Conservation (phyloP, 164 flowering plant species). For the Aristolochia fimbriata region DNA sequence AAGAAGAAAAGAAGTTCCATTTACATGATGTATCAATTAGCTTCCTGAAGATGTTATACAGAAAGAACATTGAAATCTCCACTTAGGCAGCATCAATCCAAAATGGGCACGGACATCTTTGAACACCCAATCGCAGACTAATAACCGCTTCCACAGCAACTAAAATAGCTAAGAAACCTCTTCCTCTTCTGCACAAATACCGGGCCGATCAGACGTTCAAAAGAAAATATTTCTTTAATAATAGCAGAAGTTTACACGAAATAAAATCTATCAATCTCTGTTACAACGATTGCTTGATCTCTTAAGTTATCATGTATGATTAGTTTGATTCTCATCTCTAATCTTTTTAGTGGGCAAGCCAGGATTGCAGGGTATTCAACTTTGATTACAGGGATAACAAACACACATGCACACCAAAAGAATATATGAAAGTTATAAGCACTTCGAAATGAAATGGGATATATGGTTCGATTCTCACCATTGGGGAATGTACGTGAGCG, state of each 20-base stretch:
- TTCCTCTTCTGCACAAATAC: constrained; percentile 3
- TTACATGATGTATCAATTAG: not conserved
- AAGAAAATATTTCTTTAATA: not conserved
- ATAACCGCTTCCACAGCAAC: constrained; percentile 3
- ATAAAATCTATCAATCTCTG: not conserved
- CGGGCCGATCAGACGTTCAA: not conserved
- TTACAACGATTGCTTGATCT: not conserved
- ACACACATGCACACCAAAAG: not conserved
- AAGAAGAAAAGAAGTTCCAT: not conserved
- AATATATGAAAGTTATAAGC: not conserved
- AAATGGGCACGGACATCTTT: not conserved
- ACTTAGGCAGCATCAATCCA: too few species aligned
- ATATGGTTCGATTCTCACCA: not conserved
- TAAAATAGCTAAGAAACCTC: constrained; percentile 5
- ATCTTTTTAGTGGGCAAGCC: not conserved
- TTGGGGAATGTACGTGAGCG: not conserved
- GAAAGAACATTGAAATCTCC: not conserved
- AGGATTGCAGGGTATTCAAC: not conserved
- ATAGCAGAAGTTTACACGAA: not conserved
- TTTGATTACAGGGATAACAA: not conserved
- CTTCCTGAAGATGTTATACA: not conserved
- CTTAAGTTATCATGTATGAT: not conserved
- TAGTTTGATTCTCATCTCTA: not conserved
- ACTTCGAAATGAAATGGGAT: not conserved
- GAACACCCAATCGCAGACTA: not conserved